Evolutionary conservation across 495 filamentous ascomycete genomes (phyloP), one percentile per base, ranked within the genome.

Genomic region (Lasiosphaeria ovina): DNA sequence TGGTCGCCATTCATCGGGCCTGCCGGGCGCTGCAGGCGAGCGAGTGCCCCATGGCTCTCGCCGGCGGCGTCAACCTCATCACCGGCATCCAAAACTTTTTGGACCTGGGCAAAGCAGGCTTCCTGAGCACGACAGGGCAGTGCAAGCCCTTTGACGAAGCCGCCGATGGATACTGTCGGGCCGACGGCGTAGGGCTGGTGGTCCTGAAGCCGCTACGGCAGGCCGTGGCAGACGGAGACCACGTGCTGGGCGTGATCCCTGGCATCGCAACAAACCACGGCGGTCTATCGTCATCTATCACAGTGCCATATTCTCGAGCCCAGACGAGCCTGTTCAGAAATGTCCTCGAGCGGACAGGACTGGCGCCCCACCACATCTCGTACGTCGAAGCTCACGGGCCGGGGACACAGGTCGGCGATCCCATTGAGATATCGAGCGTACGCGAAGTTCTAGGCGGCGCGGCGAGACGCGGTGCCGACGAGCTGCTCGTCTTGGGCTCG

Each of bases 381-480:
- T 89, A 89, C 63, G 79, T 91, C 36, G 89, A 92, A 64, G 85
- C 87, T 74, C 89, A 92, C 64, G 89, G 89, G 10, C 91, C 89
- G 2, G 89, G 88, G 3, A 90, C 88, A 0, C 85, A 86, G 57
- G 86, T 84, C 11, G 88, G 88, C 3, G 88, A 91, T 67, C 81
- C 45, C 63, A 77, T 79, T 0, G 88, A 91, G 69, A 85, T 89
- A 79, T 69, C 74, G 40, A 85, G 81, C 14, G 81, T 90, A 14
- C 78, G 83, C 85, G 53, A 78, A 85, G 17, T 93, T 93, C 64
- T 11, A n/a, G 7, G 8, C 8, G 12, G 12, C 7, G 86, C 87
- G 31, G 35, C 50, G 24, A 24, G 24, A 8, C 7, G 44, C 10
- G 33, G 10, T 1, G 14, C 3, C 69, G 74, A 12, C 63, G 70